A percentile compares a stretch with the other conserved stretches of the same genome.
Conservation (phyloP, 2,329 filamentous ascomycete genomes). For the Nemania abortiva region DNA sequence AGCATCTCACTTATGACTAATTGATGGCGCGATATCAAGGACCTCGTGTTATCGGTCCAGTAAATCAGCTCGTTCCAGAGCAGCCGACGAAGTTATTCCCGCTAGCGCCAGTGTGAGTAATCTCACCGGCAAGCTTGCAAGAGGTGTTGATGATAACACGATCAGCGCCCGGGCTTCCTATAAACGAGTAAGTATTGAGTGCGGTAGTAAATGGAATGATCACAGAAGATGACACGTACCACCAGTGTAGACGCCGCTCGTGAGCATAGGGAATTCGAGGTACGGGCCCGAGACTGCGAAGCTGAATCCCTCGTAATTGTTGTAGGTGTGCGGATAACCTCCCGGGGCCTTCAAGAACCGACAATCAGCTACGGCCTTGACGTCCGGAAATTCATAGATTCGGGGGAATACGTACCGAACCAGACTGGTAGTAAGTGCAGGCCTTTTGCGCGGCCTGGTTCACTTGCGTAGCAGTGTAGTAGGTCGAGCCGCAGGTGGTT, state of each 20-base stretch:
- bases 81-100: conserved; percentile 78
- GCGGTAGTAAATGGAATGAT: not conserved
- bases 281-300: conserved; percentile 70
- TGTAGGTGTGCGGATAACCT: conserved; percentile 69
- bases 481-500: conserved; percentile 65
- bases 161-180: conserved; percentile 73
- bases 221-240: conserved; percentile 55
- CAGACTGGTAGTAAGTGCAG: conserved; percentile 62
- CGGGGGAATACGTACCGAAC: conserved; percentile 49
- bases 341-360: conserved; percentile 57
- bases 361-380: not conserved
- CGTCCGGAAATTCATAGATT: not conserved
- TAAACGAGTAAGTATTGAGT: not conserved
- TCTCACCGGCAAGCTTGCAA: conserved; percentile 70
- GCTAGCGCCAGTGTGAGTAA: conserved; percentile 77
- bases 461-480: conserved; percentile 64
- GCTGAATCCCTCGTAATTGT: conserved; percentile 72
- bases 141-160: conserved; percentile 72
- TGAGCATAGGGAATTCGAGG: conserved; percentile 72
- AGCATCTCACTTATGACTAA: not conserved
- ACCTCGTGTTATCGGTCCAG: not conserved
- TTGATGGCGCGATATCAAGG: not conserved
- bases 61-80: conserved; percentile 48
- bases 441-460: conserved; percentile 63
- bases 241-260: conserved; percentile 65